A percentile compares a stretch with the other conserved stretches of the same genome.
Conservation (phyloP, 805 yeast genomes). For the Lachancea dasiensis region DNA sequence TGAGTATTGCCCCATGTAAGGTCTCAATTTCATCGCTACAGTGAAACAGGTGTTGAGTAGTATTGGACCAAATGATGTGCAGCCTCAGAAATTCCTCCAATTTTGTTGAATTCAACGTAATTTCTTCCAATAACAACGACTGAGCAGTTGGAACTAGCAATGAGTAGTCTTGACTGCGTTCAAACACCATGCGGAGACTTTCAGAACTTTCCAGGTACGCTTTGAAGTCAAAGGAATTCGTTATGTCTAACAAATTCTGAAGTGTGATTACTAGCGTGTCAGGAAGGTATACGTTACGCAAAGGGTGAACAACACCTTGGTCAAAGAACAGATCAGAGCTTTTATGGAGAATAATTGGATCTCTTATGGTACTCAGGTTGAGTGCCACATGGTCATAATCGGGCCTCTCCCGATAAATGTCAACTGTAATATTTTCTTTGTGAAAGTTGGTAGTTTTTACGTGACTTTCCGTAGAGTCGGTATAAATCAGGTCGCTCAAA, state of each 20-base stretch:
- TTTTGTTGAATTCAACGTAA: constrained; percentile 37
- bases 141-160: constrained; percentile 65
- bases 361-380: constrained; percentile 17
- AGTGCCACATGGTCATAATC: constrained; percentile 8
- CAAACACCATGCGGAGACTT: constrained; percentile 40
- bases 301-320: constrained; percentile 80
- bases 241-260: constrained; percentile 49
- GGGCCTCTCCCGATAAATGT: constrained; percentile 1
- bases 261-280: constrained; percentile 45
- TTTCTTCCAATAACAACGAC: constrained; percentile 48
- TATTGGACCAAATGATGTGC: constrained; percentile 62
- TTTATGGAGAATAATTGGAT: constrained; percentile 22
- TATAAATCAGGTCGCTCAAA: constrained; percentile 58
- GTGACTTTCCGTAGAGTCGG: constrained; percentile 39
- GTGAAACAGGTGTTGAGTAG: constrained; percentile 39
- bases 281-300: constrained; percentile 54
- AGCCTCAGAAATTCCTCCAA: constrained; percentile 53
- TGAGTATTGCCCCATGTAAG: constrained; percentile 37
- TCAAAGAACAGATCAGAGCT: constrained; percentile 66
- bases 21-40: constrained; percentile 46
- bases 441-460: constrained; percentile 29
- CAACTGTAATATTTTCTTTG: constrained; percentile 9
- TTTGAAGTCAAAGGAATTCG: constrained; percentile 42
- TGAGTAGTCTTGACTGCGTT: constrained; percentile 42
- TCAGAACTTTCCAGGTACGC: constrained; percentile 42